phyloP scores from a whole-genome alignment of 768 basidiomycete species.

The Cubamyces lactineus region DNA sequence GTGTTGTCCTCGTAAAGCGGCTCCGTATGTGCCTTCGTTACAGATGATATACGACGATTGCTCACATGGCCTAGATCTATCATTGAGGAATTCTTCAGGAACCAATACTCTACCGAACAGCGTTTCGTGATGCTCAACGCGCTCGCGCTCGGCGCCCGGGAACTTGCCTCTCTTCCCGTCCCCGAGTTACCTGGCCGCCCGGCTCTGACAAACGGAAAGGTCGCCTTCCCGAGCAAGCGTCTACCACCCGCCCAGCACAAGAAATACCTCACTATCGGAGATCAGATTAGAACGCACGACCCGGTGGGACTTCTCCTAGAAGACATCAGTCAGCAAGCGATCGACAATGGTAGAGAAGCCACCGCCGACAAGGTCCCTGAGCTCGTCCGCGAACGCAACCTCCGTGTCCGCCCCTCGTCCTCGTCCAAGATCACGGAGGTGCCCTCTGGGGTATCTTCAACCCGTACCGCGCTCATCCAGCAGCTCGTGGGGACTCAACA shows the following conservation, averaged over 20 bases:
- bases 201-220: constrained; percentile 33
- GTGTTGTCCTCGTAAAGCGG: constrained; percentile 75
- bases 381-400: constrained; percentile 71
- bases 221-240: constrained; percentile 79
- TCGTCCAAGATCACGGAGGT: constrained; percentile 52
- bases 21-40: constrained; percentile 63
- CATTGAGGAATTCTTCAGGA: constrained; percentile 92
- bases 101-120: constrained; percentile 88
- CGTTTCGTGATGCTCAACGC: constrained; percentile 86
- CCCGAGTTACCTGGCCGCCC: constrained; percentile 14
- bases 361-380: constrained; percentile 60
- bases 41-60: neutral
- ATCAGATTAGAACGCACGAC: constrained; percentile 37
- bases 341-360: constrained; percentile 61
- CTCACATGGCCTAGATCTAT: constrained; percentile 55
- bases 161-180: constrained; percentile 60
- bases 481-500: constrained; percentile 20
- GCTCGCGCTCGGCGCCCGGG: constrained; percentile 83
- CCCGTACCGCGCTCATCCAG: constrained; percentile 10
- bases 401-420: constrained; percentile 60
- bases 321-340: constrained; percentile 61
- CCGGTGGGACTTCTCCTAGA: constrained; percentile 63
- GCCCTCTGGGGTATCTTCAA: constrained; percentile 19
- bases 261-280: constrained; percentile 56
- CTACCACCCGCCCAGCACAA: constrained; percentile 74